Evolutionary conservation across 1,284 basidiomycete species (phyloP), one percentile per base, ranked within the genome.

Genomic region (Trichosporon ovoides): DNA sequence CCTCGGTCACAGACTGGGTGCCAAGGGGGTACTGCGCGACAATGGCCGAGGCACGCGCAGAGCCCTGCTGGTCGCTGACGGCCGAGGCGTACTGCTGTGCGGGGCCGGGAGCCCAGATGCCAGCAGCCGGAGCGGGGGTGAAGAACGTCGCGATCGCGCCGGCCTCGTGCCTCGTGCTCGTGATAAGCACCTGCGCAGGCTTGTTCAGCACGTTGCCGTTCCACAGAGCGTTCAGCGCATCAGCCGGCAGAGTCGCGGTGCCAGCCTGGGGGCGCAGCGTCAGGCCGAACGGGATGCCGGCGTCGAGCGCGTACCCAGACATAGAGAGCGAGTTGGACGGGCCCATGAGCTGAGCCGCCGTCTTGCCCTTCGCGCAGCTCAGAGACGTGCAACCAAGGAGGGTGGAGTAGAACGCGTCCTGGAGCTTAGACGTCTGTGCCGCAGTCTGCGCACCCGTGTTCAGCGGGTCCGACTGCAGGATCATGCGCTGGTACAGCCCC

Each of bases 391-490:
- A 68, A 6, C 53, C 55, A 1, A 77, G 74, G 61, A 84, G 78
- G 3, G 78, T 66, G 24, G 74, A 62, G 65, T 83, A 85, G 76
- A 85, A 87, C 56, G 77, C 75, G 38, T 72, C 72, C 58, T 85
- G 83, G 33, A 92, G 73, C 1, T 76, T 77, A 33, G 78, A 67
- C 38, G 88, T 87, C 9, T 83, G 83, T 3, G 72, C 66, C 0
- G 80, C 64, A 3, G 83, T 78, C 3, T 88, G 79, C 50, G 91
- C 87, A 7, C 87, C 87, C 65, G 83, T 91, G 71, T 87, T 81
- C 33, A 92, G 88, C 0, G 90, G 87, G 68, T 91, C 89, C 4
- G 89, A 91, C 57, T 93, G 88, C 7, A 92, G 72, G 59, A 91
- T 89, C 0, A 85, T 87, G 40, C 82, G 85, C 55, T 81, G 79